Percentiles rank a stretch among this genome's conserved stretches.
These are phyloP conservation scores for Dendrocalamus latiflorus DNA, from an alignment of 202 grass and related monocot genomes.

Conservation along the genomic window DNA sequence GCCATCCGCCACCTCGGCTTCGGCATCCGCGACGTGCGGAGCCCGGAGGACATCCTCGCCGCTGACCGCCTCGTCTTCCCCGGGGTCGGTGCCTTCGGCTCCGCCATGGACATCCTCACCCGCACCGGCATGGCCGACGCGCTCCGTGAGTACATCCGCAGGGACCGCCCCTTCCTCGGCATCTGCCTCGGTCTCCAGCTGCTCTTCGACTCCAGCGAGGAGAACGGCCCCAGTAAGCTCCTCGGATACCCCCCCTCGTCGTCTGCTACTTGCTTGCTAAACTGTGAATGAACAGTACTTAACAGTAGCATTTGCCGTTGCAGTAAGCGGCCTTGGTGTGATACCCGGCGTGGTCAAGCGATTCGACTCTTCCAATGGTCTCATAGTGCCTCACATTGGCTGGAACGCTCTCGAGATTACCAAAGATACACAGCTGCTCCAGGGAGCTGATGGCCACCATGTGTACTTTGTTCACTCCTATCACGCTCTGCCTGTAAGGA, in stretches of 20 bases:
- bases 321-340: slow-evolving; percentile 87
- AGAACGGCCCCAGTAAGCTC: slow-evolving; percentile 71
- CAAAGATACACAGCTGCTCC: slow-evolving; percentile 73
- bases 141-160: slow-evolving; percentile 67
- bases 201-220: slow-evolving; percentile 92
- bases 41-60: slow-evolving; percentile 77
- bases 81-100: slow-evolving; percentile 85
- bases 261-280: not conserved
- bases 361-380: slow-evolving; percentile 76
- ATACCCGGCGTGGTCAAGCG: slow-evolving; percentile 81
- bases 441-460: slow-evolving; percentile 71
- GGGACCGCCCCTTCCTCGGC: slow-evolving; percentile 83
- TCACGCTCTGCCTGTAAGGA: slow-evolving; percentile 59
- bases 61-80: slow-evolving; percentile 81
- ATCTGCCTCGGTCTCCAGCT: slow-evolving; percentile 93
- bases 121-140: slow-evolving; percentile 78
- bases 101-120: slow-evolving; percentile 84
- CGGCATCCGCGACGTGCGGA: slow-evolving; percentile 77
- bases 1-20: slow-evolving; percentile 84
- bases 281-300: not conserved
- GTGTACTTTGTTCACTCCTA: slow-evolving; percentile 99
- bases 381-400: slow-evolving; percentile 94
- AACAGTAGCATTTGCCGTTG: slow-evolving; percentile 6
- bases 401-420: slow-evolving; percentile 85
- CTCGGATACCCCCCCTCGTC: not conserved